A percentile compares a stretch with the other conserved stretches of the same genome.
Conservation (phyloP, 345 rosid species). For the Luvunga scandens region DNA sequence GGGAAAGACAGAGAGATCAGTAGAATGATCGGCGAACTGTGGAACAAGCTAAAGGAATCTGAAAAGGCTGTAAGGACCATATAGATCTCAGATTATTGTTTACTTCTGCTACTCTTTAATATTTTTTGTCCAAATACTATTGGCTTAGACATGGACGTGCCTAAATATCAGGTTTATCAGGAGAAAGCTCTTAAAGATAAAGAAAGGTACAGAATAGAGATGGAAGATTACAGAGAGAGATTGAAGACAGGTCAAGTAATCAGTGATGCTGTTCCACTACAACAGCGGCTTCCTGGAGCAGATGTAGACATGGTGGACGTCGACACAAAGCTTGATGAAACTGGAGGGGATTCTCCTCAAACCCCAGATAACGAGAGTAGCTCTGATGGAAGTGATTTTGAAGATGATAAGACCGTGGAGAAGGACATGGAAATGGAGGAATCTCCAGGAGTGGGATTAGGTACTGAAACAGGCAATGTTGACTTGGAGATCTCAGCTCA, state of each 20-base stretch:
- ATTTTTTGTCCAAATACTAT: neutral
- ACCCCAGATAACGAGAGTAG: conserved; percentile 41
- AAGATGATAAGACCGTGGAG: conserved; percentile 33
- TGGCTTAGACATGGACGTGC: neutral
- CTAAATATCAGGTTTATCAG: conserved; percentile 56
- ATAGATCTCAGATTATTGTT: neutral
- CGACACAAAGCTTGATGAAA: conserved; percentile 49
- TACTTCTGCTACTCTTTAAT: neutral
- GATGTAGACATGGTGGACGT: conserved; percentile 46
- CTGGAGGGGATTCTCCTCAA: conserved; percentile 48
- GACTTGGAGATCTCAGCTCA: conserved; percentile 16
- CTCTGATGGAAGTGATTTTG: conserved; percentile 52
- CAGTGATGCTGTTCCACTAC: conserved; percentile 68
- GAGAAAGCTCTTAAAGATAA: conserved; percentile 80
- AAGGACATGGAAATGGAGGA: conserved; percentile 37
- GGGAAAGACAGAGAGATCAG: conserved; percentile 96
- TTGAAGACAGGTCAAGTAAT: conserved; percentile 52
- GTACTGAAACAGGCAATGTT: conserved; percentile 19
- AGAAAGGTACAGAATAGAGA: conserved; percentile 82
- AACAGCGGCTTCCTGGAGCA: conserved; percentile 59
- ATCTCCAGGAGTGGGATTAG: conserved; percentile 19
- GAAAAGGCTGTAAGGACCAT: conserved; percentile 53
- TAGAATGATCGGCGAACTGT: conserved; percentile 87
- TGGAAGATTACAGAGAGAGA: conserved; percentile 82
- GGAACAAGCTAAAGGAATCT: conserved; percentile 71